Evolutionary conservation across 495 filamentous ascomycete species (phyloP), one percentile per base, ranked within the genome.

Genomic region (Copromyces sp.): DNA sequence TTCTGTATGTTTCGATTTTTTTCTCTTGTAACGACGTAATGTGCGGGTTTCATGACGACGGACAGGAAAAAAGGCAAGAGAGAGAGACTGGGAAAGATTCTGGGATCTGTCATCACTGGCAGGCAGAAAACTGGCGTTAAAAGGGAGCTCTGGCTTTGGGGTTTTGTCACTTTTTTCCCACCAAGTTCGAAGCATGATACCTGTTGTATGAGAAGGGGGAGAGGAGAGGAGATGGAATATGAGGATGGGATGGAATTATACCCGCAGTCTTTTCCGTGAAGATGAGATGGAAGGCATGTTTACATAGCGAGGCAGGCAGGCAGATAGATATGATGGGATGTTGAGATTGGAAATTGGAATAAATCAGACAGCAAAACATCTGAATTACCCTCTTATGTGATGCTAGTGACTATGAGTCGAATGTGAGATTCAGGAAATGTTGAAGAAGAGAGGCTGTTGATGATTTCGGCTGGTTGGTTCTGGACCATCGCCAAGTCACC

Each of bases 1-100:
- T 44, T 69, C 69, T 47, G 9, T 68, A 68, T 72, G 16, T 72
- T 72, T 41, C 16, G n/a, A 17, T 45, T 69, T 39, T 37, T 72
- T 45, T 69, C 32, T 53, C 69, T 70, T 70, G 53, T 65, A 65
- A 65, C 53, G 53, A 65, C 53, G 53, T 65, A 65, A 65, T 37
- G 53, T 65, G 53, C 53, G 53, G 53, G 53, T 65, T 65, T 65
- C 53, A 65, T 65, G 53, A 65, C 53, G 53, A 65, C 53, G 29
- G 53, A 35, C 53, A 65, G 29, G 53, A 4, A 61, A 65, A 65
- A 65, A 37, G 53, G 53, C 32, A 32, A 32, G 29, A 65, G 53
- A 35, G n/a, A n/a, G 29, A 65, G 29, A 61, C 3, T 16, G 6
- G 53, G 29, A 32, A 65, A 65, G 47, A 59, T 29, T 59, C 11